phyloP scores from a whole-genome alignment of 805 yeast species.

The Saturnispora diversa region DNA sequence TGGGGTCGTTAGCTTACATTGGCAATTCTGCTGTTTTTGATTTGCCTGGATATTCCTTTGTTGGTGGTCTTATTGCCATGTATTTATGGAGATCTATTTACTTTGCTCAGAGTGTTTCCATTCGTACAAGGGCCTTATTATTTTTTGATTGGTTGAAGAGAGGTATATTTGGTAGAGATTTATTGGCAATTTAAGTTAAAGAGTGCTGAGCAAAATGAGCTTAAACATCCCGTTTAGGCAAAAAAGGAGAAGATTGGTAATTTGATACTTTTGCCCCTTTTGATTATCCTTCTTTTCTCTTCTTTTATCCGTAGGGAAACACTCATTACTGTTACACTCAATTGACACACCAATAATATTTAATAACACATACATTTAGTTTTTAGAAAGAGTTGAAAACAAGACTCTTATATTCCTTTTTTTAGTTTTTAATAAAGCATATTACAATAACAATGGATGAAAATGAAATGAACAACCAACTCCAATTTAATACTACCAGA shows the following conservation, averaged over 20 bases:
- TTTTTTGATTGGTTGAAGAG: constrained; percentile 85
- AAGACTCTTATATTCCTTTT: too few relatives aligned
- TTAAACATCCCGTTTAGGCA: too few relatives aligned
- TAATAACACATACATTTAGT: neutral
- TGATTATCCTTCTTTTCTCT: neutral
- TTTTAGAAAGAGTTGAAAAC: too few relatives aligned
- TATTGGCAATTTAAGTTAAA: constrained; percentile 8
- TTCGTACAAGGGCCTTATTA: constrained; percentile 80
- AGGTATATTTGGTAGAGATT: constrained; percentile 81
- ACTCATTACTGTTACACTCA: neutral
- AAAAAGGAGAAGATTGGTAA: too few relatives aligned
- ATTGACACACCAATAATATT: neutral
- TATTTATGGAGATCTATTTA: constrained; percentile 93
- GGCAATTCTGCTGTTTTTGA: constrained; percentile 97
- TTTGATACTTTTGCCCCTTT: constrained; percentile 6
- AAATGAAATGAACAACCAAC: too few relatives aligned
- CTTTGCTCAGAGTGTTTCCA: constrained; percentile 82
- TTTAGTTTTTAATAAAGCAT: neutral
- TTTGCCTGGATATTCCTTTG: constrained; percentile 67
- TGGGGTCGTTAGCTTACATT: constrained; percentile 89
- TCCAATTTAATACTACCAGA: too few relatives aligned
- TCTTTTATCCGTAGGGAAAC: neutral
- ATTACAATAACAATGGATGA: neutral
- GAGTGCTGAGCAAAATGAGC: constrained; percentile 7
- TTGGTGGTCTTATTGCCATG: constrained; percentile 78